Evolutionary conservation across 306 rosid species (phyloP).

Genomic region (Betula pendula): DNA sequence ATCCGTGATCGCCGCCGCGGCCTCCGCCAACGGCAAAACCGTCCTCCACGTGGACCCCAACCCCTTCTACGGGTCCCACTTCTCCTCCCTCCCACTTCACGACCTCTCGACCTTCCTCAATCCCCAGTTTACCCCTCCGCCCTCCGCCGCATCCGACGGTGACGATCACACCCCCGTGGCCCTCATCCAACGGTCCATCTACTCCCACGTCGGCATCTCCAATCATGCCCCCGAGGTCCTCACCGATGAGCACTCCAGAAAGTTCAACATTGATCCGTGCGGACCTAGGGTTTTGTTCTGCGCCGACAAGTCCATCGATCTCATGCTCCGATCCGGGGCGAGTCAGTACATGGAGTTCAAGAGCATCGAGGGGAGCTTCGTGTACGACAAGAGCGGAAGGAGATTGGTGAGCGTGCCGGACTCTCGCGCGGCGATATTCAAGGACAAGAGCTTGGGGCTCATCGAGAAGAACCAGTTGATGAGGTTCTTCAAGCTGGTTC

Average conservation of each 20-base stretch:
- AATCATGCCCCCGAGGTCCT: conserved; percentile 39
- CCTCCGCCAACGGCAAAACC: conserved; percentile 64
- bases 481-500: conserved; percentile 89
- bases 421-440: conserved; percentile 87
- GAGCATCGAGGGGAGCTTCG: conserved; percentile 62
- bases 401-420: conserved; percentile 69
- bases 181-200: conserved; percentile 38
- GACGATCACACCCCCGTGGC: conserved; percentile 33
- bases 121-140: conserved; percentile 31
- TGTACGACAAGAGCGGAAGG: conserved; percentile 49
- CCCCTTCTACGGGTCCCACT: conserved; percentile 69
- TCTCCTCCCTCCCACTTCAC: conserved; percentile 56
- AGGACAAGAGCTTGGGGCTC: conserved; percentile 65
- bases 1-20: conserved; percentile 74
- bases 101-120: conserved; percentile 63
- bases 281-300: conserved; percentile 77
- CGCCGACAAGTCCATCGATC: conserved; percentile 55
- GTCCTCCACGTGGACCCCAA: conserved; percentile 86
- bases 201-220: conserved; percentile 47
- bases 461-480: conserved; percentile 80
- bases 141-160: conserved; percentile 18
- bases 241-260: conserved; percentile 48
- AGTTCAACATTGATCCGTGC: conserved; percentile 64
- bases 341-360: conserved; percentile 70
- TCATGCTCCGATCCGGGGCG: conserved; percentile 59